These are phyloP conservation scores for Rhizopus sp. DNA, from an alignment of 371 early-diverging fungal species.

Conservation along the genomic window DNA sequence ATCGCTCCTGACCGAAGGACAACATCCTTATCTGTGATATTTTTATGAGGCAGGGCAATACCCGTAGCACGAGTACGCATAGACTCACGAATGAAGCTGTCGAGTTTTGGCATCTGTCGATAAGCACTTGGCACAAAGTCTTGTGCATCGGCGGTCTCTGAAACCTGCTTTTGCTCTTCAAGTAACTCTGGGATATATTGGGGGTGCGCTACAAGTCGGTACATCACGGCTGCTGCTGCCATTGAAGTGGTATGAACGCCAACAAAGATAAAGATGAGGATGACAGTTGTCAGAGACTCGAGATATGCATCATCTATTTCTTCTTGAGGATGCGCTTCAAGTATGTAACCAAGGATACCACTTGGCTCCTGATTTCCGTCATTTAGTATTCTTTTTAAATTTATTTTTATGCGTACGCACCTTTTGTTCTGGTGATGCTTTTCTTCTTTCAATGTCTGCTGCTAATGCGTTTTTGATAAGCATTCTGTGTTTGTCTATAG, in stretches of 20 bases:
- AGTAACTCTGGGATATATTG: conserved; percentile 36
- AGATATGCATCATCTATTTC: conserved; percentile 19
- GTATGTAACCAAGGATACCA: conserved; percentile 7
- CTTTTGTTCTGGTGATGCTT: not conserved
- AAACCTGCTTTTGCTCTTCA: conserved; percentile 42
- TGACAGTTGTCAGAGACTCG: conserved; percentile 12
- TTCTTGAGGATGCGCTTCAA: conserved; percentile 4
- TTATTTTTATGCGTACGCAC: not conserved
- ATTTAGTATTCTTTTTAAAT: conserved; percentile 3
- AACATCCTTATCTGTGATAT: conserved; percentile 26
- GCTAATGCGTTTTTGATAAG: conserved; percentile 13
- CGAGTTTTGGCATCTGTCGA: conserved; percentile 46
- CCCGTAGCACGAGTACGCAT: conserved; percentile 28
- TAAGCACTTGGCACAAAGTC: conserved; percentile 9
- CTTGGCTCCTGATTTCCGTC: not conserved
- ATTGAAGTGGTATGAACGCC: conserved; percentile 46
- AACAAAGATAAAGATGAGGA: conserved; percentile 37
- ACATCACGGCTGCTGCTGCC: conserved; percentile 30
- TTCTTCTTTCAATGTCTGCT: conserved; percentile 12
- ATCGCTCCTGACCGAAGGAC: conserved; percentile 42
- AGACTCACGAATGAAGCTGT: conserved; percentile 53
- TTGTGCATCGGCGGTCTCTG: conserved; percentile 18
- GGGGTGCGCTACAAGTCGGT: conserved; percentile 43
- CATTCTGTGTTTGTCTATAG: conserved; percentile 2
- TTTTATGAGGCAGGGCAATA: conserved; percentile 31